Evolutionary conservation across 768 basidiomycete species (phyloP).

Genomic region (Pulveroboletus sp.): DNA sequence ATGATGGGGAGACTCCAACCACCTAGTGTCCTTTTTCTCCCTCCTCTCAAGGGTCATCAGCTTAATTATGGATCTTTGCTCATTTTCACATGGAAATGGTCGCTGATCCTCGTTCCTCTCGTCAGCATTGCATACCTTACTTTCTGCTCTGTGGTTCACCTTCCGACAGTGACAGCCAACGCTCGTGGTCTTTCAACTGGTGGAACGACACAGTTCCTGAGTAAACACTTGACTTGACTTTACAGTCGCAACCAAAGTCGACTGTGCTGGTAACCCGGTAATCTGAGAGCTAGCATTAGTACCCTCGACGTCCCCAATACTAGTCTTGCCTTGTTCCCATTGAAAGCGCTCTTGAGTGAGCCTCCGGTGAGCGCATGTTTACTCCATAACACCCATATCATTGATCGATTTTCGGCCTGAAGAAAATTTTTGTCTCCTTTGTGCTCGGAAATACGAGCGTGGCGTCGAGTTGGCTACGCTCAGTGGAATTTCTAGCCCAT

Average conservation of each 20-base stretch:
- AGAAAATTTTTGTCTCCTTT: conserved; percentile 19
- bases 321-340: conserved; percentile 10
- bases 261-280: background rate
- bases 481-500: conserved; percentile 15
- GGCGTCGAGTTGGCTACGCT: conserved; percentile 5
- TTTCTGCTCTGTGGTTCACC: conserved; percentile 16
- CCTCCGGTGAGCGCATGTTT: conserved; percentile 4
- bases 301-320: conserved; percentile 14
- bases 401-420: conserved; percentile 9
- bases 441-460: background rate
- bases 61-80: background rate
- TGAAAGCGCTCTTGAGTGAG: conserved; percentile 9
- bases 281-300: conserved; percentile 9
- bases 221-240: background rate
- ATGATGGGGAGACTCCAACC: background rate
- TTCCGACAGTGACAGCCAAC: conserved; percentile 6
- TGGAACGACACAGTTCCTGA: conserved; percentile 4
- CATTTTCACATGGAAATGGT: conserved; percentile 3
- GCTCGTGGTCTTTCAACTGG: background rate
- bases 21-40: no score
- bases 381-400: background rate
- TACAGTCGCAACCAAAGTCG: background rate
- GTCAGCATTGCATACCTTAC: conserved; percentile 10
- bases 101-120: background rate
- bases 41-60: background rate